Evolutionary conservation across 2,329 filamentous ascomycete species (phyloP).

Genomic region (Xylariaceae sp.): DNA sequence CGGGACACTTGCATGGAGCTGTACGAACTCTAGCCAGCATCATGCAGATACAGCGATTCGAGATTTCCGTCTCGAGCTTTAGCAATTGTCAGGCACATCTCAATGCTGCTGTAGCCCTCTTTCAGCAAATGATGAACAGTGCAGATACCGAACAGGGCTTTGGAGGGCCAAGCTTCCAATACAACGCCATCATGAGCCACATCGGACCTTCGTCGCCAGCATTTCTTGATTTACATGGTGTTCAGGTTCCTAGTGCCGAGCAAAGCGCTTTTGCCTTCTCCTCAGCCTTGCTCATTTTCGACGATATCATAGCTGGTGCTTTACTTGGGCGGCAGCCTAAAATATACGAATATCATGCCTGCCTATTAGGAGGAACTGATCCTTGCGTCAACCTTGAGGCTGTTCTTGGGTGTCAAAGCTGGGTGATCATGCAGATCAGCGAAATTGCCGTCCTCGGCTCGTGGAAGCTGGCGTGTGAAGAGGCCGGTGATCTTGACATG

Average conservation of each 20-base stretch:
- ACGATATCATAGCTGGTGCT: slow-evolving; percentile 33
- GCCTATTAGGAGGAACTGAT: slow-evolving; percentile 14
- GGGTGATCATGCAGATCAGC: slow-evolving; percentile 15
- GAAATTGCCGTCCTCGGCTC: slow-evolving; percentile 15
- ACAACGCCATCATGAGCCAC: too few species aligned
- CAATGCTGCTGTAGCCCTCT: slow-evolving; percentile 27
- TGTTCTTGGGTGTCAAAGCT: slow-evolving; percentile 15
- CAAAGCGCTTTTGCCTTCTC: slow-evolving; percentile 33
- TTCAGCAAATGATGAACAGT: slow-evolving; percentile 21
- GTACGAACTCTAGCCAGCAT: slow-evolving; percentile 28
- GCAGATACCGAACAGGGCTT: background rate
- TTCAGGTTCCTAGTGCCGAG: slow-evolving; percentile 26
- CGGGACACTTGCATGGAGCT: slow-evolving; percentile 16
- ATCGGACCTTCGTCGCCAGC: too few species aligned
- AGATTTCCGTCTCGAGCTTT: slow-evolving; percentile 26
- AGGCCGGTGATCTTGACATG: slow-evolving; percentile 11
- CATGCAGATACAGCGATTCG: slow-evolving; percentile 31
- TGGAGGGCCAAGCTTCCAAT: too few species aligned
- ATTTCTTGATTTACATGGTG: background rate
- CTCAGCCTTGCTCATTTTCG: slow-evolving; percentile 27
- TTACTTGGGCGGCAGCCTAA: slow-evolving; percentile 25
- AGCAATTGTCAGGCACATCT: slow-evolving; percentile 31
- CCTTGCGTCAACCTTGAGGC: slow-evolving; percentile 14
- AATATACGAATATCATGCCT: slow-evolving; percentile 21
- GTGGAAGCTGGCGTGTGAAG: slow-evolving; percentile 16